Evolutionary conservation across 2,329 filamentous ascomycete species (phyloP).

Genomic region (Neofusicoccum sp.): DNA sequence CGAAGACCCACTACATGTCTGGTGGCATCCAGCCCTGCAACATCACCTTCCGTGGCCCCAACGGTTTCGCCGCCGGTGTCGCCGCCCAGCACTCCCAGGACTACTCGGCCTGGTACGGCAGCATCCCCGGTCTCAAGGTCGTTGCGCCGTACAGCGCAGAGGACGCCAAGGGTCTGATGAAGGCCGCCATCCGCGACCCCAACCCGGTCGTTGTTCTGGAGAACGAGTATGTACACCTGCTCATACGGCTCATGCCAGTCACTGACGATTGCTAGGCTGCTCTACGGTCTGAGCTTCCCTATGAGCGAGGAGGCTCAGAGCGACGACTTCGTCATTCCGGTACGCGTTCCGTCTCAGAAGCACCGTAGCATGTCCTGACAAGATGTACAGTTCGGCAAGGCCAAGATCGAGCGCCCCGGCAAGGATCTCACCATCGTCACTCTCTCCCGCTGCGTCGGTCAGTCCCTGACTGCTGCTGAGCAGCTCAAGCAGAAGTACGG

Average conservation of each 20-base stretch:
- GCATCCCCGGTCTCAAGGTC: conserved; percentile 96
- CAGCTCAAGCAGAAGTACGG: conserved; percentile 95
- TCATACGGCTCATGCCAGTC: neutral
- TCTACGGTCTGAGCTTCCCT: conserved; percentile 94
- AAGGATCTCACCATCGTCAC: conserved; percentile 96
- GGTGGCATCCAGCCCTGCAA: conserved; percentile 99
- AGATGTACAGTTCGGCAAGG: conserved; percentile 75
- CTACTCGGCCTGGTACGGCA: conserved; percentile 98
- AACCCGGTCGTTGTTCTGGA: conserved; percentile 82
- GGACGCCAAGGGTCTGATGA: conserved; percentile 96
- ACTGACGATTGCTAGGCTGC: conserved; percentile 49
- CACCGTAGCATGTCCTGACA: neutral
- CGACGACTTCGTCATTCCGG: conserved; percentile 91
- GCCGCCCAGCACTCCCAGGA: conserved; percentile 98
- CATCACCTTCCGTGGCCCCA: conserved; percentile 98
- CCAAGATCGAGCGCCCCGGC: conserved; percentile 95
- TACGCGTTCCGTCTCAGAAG: conserved; percentile 32
- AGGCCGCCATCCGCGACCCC: conserved; percentile 96
- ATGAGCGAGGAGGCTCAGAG: conserved; percentile 97
- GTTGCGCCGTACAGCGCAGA: conserved; percentile 95
- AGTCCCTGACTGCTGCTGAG: conserved; percentile 85
- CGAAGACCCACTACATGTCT: conserved; percentile 99
- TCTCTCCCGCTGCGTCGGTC: conserved; percentile 92
- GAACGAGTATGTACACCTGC: conserved; percentile 48
- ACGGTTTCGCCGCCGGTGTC: conserved; percentile 95